Evolutionary conservation across 306 rosid genomes (phyloP), one percentile per base, ranked within the genome.

Genomic region (Inga leiocalycina): DNA sequence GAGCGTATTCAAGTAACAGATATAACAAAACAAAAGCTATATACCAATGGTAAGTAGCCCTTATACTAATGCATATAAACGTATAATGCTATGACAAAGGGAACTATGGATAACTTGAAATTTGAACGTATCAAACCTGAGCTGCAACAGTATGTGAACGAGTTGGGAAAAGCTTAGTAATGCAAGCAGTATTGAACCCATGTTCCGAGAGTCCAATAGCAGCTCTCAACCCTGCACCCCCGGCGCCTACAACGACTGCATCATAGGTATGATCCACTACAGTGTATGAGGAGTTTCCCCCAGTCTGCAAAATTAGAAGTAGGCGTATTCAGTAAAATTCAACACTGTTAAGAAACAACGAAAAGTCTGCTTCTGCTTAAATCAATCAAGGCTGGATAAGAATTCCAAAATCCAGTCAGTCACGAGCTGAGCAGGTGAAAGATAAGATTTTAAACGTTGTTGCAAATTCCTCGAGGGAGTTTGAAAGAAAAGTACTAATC

Each of bases 101-200:
- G 51, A 0, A 51, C 4, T 70, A n/a, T 4, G 3, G 27, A 20
- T 41, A 17, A 51, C 16, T 70, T 41, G 74, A 41, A 70, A 19
- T 41, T 27, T 27, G 0, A 61, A 79, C 13, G 15, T 73, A 68
- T 49, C 83, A 65, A 64, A 93, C 99, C 98, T 96, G 99, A 76
- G 99, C 98, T 10, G 99, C 99, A 84, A 96, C 99, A 32, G 99
- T 96, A 80, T 96, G 99, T 0, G 99, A 96, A 82, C 98, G 99
- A 83, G 99, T 96, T 4, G 99, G 99, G 81, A 96, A 96, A 77
- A 96, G 94, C 89, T 96, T 96, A 30, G 98, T 96, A 67, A 96
- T 90, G 86, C 98, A 96, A 79, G 99, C 99, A 67, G 98, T 96
- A 74, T 94, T 96, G 81, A 96, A 96, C 44, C 99, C 99, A 88